These are phyloP conservation scores for Tricholoma furcatifolium DNA, from an alignment of 768 basidiomycete species.

Conservation along the genomic window DNA sequence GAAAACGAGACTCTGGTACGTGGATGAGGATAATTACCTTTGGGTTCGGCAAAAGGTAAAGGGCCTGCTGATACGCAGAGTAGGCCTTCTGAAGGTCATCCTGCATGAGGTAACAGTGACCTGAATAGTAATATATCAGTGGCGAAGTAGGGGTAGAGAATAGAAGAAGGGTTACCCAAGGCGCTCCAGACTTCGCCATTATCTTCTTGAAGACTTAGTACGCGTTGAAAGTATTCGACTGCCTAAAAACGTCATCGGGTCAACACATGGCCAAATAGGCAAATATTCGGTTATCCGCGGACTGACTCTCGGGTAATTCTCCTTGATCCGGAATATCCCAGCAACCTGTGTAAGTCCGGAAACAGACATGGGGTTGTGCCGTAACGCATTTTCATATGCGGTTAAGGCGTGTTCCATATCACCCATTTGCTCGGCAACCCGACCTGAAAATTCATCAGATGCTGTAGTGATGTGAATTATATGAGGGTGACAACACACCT, in stretches of 20 bases:
- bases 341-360: slow-evolving; percentile 92
- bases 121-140: slow-evolving; percentile 36
- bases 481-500: slow-evolving; percentile 42
- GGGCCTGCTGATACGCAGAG: slow-evolving; percentile 96
- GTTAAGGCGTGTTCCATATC: slow-evolving; percentile 90
- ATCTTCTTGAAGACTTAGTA: slow-evolving; percentile 86
- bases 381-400: slow-evolving; percentile 93
- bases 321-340: slow-evolving; percentile 94
- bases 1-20: slow-evolving; percentile 10
- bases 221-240: slow-evolving; percentile 94
- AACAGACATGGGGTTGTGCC: slow-evolving; percentile 91
- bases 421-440: slow-evolving; percentile 93
- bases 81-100: slow-evolving; percentile 99
- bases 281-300: slow-evolving; percentile 26
- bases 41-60: slow-evolving; percentile 93
- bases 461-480: slow-evolving; percentile 10
- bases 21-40: slow-evolving; percentile 54
- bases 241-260: slow-evolving; percentile 64
- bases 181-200: slow-evolving; percentile 99
- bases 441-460: slow-evolving; percentile 52
- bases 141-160: slow-evolving; percentile 15
- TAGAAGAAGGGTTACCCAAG: slow-evolving; percentile 55
- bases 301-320: slow-evolving; percentile 92
- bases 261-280: slow-evolving; percentile 24
- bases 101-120: slow-evolving; percentile 98